Evolutionary conservation across 306 rosid genomes (phyloP).

Genomic region (Adenanthera pavonina): DNA sequence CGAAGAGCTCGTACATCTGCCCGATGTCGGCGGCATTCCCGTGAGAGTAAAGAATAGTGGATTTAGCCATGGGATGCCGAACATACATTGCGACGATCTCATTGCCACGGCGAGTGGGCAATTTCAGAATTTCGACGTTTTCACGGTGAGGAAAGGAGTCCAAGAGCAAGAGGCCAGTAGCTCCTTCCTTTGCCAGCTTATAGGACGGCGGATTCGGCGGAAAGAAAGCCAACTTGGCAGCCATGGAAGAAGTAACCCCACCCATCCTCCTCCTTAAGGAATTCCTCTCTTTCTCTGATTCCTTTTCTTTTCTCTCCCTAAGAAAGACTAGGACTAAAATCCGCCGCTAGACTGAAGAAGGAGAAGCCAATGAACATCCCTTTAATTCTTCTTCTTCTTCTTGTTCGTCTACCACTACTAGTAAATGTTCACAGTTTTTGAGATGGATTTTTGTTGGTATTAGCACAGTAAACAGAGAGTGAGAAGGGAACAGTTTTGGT

Average conservation of each 20-base stretch:
- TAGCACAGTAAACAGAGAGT: conserved; percentile 1
- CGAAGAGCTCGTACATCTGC: conserved; percentile 76
- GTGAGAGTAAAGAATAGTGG: conserved; percentile 78
- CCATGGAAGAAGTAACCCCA: conserved; percentile 84
- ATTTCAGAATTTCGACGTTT: conserved; percentile 66
- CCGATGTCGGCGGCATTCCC: conserved; percentile 87
- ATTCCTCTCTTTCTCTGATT: background rate
- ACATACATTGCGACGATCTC: conserved; percentile 74
- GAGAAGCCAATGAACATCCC: conserved; percentile 18
- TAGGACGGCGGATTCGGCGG: conserved; percentile 89
- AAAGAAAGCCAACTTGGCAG: conserved; percentile 79
- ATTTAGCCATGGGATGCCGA: conserved; percentile 70
- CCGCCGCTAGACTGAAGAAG: conserved; percentile 10
- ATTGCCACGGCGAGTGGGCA: conserved; percentile 65
- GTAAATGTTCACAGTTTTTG: background rate
- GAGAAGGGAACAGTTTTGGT: background rate
- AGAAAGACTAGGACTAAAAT: background rate
- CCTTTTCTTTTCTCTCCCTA: background rate
- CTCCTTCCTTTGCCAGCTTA: conserved; percentile 53
- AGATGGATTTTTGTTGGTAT: conserved; percentile 29
- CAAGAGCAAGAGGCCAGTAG: conserved; percentile 55
- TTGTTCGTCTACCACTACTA: background rate
- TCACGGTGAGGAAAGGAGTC: conserved; percentile 62
- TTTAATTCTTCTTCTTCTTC: conserved; percentile 16
- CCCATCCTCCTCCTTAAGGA: conserved; percentile 49